Percentiles rank a stretch among this genome's conserved stretches.
Evolutionary conservation across 805 yeast species (phyloP).

Genomic region (Yarrowia deformans): DNA sequence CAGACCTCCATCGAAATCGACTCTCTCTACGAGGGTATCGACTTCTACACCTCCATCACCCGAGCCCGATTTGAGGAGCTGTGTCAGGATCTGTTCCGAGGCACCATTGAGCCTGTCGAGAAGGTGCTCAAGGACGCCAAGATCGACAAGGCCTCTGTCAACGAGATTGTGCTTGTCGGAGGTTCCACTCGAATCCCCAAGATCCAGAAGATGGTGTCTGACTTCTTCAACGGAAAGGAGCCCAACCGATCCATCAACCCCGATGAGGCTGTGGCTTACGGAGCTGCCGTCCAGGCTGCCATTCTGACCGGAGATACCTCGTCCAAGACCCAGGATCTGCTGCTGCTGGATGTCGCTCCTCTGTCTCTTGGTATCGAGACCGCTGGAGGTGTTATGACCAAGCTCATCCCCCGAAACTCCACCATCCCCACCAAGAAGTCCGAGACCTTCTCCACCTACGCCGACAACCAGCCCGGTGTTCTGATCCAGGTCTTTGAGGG

Average conservation of each 20-base stretch:
- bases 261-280: conserved; percentile 94
- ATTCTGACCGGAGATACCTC: conserved; percentile 95
- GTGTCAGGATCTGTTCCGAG: conserved; percentile 92
- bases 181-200: conserved; percentile 99
- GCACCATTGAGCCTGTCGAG: conserved; percentile 93
- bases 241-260: conserved; percentile 34
- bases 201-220: conserved; percentile 92
- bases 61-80: conserved; percentile 68
- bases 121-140: conserved; percentile 79
- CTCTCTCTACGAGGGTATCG: conserved; percentile 31
- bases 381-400: conserved; percentile 18
- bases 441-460: conserved; percentile 27
- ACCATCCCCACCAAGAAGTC: conserved; percentile 33
- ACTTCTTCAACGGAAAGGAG: conserved; percentile 72
- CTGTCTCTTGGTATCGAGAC: conserved; percentile 32
- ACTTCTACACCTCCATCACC: conserved; percentile 32
- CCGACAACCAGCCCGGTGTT: conserved; percentile 29
- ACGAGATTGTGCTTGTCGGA: conserved; percentile 95
- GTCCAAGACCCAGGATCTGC: conserved; percentile 92
- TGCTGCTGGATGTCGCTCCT: conserved; percentile 70
- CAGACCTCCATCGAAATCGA: conserved; percentile 24
- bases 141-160: conserved; percentile 60
- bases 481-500: conserved; percentile 29
- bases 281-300: conserved; percentile 99
- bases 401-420: conserved; percentile 31